Percentiles rank a stretch among this genome's conserved stretches.
Conservation (phyloP, 169 alveolate genomes). For the Babesia gibsoni region DNA sequence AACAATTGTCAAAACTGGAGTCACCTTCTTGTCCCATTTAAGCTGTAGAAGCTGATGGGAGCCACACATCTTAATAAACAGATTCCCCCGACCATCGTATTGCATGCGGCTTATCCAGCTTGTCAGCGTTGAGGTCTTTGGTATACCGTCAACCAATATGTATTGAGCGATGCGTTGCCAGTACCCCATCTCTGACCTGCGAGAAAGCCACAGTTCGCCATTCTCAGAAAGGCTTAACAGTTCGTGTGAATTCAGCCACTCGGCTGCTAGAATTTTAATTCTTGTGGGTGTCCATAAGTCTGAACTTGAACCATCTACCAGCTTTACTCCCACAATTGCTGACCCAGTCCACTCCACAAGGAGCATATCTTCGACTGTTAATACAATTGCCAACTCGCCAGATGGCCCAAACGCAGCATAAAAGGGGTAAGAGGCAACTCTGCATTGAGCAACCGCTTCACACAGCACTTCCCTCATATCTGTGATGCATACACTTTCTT, state of each 20-base stretch:
- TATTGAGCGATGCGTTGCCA: slow-evolving; percentile 35
- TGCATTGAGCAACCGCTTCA: slow-evolving; percentile 34
- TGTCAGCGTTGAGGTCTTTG: slow-evolving; percentile 12
- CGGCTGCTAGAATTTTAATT: slow-evolving; percentile 23
- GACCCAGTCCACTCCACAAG: slow-evolving; percentile 33
- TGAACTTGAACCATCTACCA: slow-evolving; percentile 10
- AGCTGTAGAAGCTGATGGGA: slow-evolving; percentile 12
- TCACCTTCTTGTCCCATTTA: slow-evolving; percentile 23
- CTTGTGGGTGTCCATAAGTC: slow-evolving; percentile 13
- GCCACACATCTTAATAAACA: slow-evolving; percentile 20
- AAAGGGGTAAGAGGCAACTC: slow-evolving; percentile 13
- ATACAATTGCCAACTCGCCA: slow-evolving; percentile 12
- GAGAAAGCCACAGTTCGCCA: slow-evolving; percentile 37
- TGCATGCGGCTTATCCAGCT: slow-evolving; percentile 49
- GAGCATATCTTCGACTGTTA: slow-evolving; percentile 22
- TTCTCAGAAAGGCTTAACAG: slow-evolving; percentile 25
- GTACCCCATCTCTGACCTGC: slow-evolving; percentile 37
- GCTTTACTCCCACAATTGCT: slow-evolving; percentile 6
- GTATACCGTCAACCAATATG: neutral
- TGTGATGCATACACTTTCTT: slow-evolving; percentile 28
- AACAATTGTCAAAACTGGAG: slow-evolving; percentile 8
- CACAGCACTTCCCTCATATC: slow-evolving; percentile 30
- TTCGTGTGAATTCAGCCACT: slow-evolving; percentile 34
- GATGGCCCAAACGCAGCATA: slow-evolving; percentile 23
- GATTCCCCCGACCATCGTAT: slow-evolving; percentile 10